Evolutionary conservation across 192 early-diverging fungal species (phyloP).

Genomic region (Backusella westeae): DNA sequence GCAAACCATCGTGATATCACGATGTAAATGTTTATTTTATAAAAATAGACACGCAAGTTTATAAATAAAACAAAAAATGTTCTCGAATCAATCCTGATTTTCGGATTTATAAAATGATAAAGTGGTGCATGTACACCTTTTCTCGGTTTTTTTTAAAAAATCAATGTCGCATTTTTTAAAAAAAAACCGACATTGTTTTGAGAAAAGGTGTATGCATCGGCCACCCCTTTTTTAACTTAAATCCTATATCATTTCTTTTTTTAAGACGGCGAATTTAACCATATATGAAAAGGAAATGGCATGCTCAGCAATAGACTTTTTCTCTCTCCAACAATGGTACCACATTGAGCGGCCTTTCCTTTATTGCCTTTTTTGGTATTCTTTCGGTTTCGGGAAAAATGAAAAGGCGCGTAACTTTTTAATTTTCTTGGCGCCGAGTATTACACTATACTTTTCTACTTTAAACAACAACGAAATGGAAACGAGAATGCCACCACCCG

Average conservation of each 20-base stretch:
- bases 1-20: too few species aligned
- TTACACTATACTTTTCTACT: not conserved
- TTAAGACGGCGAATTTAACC: not conserved
- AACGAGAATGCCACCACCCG: conserved; percentile 13
- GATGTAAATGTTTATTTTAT: too few species aligned
- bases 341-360: not conserved
- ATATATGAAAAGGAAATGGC: not conserved
- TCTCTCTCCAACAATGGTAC: not conserved
- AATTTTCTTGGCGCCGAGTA: not conserved
- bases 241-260: not conserved
- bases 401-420: not conserved
- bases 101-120: too few species aligned
- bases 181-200: too few species aligned
- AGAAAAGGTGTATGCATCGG: too few species aligned
- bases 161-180: too few species aligned
- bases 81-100: too few species aligned
- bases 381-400: not conserved
- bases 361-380: not conserved
- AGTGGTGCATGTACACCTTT: too few species aligned
- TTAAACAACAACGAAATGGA: not conserved
- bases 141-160: too few species aligned
- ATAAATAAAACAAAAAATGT: too few species aligned
- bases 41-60: too few species aligned
- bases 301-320: not conserved
- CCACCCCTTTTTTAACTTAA: too few species aligned